phyloP scores from a whole-genome alignment of 140 eudicot genomes.

The Ambrosia hybrid region DNA sequence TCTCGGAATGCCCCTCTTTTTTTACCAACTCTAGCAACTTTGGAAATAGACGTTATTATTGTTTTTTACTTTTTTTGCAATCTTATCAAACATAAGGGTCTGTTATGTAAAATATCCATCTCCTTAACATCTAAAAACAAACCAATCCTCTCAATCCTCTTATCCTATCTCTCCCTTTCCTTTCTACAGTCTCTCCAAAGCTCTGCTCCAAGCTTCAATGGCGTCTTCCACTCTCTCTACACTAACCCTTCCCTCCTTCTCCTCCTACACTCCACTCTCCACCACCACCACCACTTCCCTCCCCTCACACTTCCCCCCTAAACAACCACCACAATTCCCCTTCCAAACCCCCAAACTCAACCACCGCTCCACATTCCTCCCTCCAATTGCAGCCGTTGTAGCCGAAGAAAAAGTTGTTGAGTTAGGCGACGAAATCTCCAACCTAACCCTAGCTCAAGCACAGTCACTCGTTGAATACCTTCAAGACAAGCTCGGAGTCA shows the following conservation, averaged over 20 bases:
- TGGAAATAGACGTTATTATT: no score
- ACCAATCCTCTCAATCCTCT: no score
- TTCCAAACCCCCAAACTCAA: conserved; percentile 41
- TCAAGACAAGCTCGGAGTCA: conserved; percentile 88
- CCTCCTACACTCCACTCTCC: conserved; percentile 33
- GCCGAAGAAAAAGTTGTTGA: conserved; percentile 57
- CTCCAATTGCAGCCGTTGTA: conserved; percentile 80
- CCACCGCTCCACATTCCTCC: conserved; percentile 58
- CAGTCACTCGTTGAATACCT: conserved; percentile 42
- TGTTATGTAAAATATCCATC: not conserved
- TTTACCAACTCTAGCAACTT: no score
- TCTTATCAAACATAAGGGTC: no score
- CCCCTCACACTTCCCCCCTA: conserved; percentile 43
- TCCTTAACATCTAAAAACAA: not conserved
- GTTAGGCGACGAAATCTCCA: conserved; percentile 72
- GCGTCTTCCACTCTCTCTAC: conserved; percentile 66
- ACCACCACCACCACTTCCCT: conserved; percentile 17
- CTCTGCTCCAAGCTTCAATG: conserved; percentile 38
- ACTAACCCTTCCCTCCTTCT: conserved; percentile 32
- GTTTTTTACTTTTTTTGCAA: not conserved
- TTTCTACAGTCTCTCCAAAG: no score
- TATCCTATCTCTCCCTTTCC: no score
- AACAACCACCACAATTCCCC: conserved; percentile 49
- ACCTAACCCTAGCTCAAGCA: conserved; percentile 81
- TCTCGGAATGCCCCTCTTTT: conserved; percentile 74